A percentile compares a stretch with the other conserved stretches of the same genome.
Conservation (phyloP, 2,329 filamentous ascomycete species). For the Metarhizium humberi region DNA sequence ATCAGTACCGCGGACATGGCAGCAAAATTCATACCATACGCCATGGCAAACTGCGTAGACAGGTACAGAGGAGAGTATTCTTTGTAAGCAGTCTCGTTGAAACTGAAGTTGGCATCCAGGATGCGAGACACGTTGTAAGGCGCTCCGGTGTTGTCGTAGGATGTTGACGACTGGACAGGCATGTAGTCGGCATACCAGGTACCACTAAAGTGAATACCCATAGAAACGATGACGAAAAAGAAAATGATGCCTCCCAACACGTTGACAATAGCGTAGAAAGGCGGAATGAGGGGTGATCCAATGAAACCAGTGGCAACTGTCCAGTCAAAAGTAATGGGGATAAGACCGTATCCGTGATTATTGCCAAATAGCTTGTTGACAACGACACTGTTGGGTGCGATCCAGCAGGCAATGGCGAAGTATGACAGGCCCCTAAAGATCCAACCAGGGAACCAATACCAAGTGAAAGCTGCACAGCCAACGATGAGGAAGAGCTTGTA, state of each 20-base stretch:
- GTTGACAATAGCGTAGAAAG: slow-evolving; percentile 47
- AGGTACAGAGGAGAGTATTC: slow-evolving; percentile 58
- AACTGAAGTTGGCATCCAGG: slow-evolving; percentile 42
- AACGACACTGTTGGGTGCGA: slow-evolving; percentile 50
- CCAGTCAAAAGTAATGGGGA: slow-evolving; percentile 53
- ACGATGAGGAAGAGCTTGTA: slow-evolving; percentile 54
- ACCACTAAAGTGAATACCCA: slow-evolving; percentile 49
- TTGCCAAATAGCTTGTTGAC: slow-evolving; percentile 56
- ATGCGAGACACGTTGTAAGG: slow-evolving; percentile 53
- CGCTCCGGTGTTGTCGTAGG: slow-evolving; percentile 54
- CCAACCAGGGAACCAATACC: slow-evolving; percentile 55
- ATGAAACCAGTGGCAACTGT: slow-evolving; percentile 38
- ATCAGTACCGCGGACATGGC: slow-evolving; percentile 52
- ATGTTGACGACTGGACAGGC: slow-evolving; percentile 50
- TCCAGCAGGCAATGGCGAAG: slow-evolving; percentile 54
- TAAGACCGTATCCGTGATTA: slow-evolving; percentile 46
- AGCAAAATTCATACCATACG: slow-evolving; percentile 59
- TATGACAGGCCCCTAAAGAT: slow-evolving; percentile 53
- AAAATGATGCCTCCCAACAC: slow-evolving; percentile 42
- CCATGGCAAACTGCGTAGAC: slow-evolving; percentile 49
- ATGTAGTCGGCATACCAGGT: slow-evolving; percentile 50
- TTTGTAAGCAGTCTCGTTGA: slow-evolving; percentile 52
- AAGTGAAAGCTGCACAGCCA: slow-evolving; percentile 38
- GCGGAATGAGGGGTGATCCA: slow-evolving; percentile 40
- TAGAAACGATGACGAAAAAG: slow-evolving; percentile 48